These are phyloP conservation scores for Biscogniauxia mediterranea DNA, from an alignment of 2,329 filamentous ascomycete species.

Conservation along the genomic window DNA sequence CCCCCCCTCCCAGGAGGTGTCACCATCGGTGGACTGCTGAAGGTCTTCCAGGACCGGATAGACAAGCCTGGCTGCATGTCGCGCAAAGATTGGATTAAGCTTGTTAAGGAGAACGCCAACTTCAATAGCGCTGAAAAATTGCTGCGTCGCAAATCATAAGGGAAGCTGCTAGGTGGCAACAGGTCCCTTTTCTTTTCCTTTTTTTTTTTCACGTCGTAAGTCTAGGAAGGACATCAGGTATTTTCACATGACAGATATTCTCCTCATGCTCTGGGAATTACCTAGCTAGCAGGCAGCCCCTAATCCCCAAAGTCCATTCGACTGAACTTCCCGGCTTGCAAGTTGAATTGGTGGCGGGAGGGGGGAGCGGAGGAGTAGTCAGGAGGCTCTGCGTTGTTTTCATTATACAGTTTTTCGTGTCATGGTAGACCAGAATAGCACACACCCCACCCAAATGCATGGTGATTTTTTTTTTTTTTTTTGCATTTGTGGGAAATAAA, in stretches of 20 bases:
- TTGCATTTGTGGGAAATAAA: too few species aligned
- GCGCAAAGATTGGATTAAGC: constrained; percentile 55
- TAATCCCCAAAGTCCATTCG: not conserved
- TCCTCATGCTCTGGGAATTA: not conserved
- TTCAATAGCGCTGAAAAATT: constrained; percentile 57
- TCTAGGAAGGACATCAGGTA: not conserved
- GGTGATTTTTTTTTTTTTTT: too few species aligned
- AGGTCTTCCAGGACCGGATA: constrained; percentile 52
- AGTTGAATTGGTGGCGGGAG: too few species aligned
- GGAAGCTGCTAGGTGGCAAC: not conserved
- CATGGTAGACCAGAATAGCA: not conserved
- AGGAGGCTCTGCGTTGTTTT: not conserved
- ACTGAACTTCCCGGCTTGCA: not conserved
- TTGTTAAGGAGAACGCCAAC: constrained; percentile 55
- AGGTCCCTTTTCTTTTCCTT: not conserved
- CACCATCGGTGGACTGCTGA: constrained; percentile 52
- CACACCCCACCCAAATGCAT: not conserved
- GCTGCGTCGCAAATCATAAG: constrained; percentile 41
- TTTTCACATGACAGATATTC: not conserved
- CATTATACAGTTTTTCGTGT: not conserved
- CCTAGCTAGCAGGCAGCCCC: not conserved
- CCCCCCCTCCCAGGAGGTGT: constrained; percentile 51
- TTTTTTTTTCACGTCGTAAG: not conserved
- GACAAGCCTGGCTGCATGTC: constrained; percentile 51
- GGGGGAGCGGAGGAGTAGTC: too few species aligned